Evolutionary conservation across 768 basidiomycete genomes (phyloP).

Genomic region (Hirschioporus abietinus): DNA sequence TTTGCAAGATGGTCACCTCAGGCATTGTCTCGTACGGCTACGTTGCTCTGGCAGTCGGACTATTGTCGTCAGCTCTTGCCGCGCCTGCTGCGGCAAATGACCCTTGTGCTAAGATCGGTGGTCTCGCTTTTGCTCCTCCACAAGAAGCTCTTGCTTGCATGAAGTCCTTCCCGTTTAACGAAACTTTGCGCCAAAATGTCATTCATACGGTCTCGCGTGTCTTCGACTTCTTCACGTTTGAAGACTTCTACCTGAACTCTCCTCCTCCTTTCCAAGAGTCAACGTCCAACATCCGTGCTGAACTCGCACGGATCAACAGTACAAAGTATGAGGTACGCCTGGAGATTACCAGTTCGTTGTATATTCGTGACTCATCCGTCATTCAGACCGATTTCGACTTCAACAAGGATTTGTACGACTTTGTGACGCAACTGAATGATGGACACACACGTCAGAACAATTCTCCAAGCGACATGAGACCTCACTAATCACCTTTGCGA

Average conservation of each 20-base stretch:
- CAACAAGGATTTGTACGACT: slow-evolving; percentile 50
- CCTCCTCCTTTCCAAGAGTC: slow-evolving; percentile 51
- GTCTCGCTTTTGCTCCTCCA: slow-evolving; percentile 40
- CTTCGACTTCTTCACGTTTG: slow-evolving; percentile 48
- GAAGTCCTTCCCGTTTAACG: slow-evolving; percentile 53
- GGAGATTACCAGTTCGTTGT: neutral
- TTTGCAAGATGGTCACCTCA: neutral
- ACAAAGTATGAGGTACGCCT: slow-evolving; percentile 39
- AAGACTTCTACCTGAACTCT: slow-evolving; percentile 44
- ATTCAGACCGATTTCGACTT: slow-evolving; percentile 62
- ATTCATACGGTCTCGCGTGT: slow-evolving; percentile 42
- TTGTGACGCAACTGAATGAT: slow-evolving; percentile 53
- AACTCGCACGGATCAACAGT: slow-evolving; percentile 41
- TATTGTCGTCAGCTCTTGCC: neutral
- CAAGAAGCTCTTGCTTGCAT: slow-evolving; percentile 53
- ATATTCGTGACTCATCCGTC: neutral
- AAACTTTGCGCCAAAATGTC: slow-evolving; percentile 50
- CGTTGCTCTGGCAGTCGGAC: neutral
- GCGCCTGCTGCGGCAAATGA: slow-evolving; percentile 14
- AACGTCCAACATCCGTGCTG: slow-evolving; percentile 47
- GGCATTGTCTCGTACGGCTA: neutral
- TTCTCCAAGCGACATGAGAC: slow-evolving; percentile 1
- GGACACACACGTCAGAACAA: slow-evolving; percentile 51
- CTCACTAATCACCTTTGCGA: slow-evolving; percentile 1
- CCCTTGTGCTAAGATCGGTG: slow-evolving; percentile 30